Evolutionary conservation across 495 filamentous ascomycete species (phyloP).

Genomic region (Aeminium ludgeri): DNA sequence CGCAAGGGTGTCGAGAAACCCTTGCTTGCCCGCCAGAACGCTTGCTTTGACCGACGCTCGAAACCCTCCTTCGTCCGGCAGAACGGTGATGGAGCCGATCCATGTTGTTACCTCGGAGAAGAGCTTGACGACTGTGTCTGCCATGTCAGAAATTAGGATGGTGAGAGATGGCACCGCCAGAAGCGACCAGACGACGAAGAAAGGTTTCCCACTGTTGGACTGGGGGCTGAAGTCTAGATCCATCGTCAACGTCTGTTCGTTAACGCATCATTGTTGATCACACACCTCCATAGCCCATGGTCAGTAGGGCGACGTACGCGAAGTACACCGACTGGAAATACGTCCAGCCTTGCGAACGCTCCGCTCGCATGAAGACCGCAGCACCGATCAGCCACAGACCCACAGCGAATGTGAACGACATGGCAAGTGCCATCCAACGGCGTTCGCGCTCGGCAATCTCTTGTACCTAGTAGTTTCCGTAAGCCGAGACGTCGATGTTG

Average conservation of each 20-base stretch:
- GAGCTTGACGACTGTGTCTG: slow-evolving; percentile 56
- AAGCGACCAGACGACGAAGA: slow-evolving; percentile 84
- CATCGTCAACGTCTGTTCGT: no score
- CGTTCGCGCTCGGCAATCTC: slow-evolving; percentile 37
- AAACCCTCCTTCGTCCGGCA: slow-evolving; percentile 48
- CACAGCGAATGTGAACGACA: slow-evolving; percentile 49
- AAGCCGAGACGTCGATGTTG: not conserved
- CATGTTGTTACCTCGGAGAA: slow-evolving; percentile 53
- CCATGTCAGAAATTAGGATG: slow-evolving; percentile 69
- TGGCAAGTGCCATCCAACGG: slow-evolving; percentile 48
- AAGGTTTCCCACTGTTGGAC: slow-evolving; percentile 55
- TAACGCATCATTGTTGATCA: not conserved
- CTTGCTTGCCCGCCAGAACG: not conserved
- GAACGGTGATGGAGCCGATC: slow-evolving; percentile 55
- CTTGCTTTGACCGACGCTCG: slow-evolving; percentile 9
- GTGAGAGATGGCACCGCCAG: slow-evolving; percentile 70
- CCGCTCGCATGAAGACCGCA: slow-evolving; percentile 45
- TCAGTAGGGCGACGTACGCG: slow-evolving; percentile 58
- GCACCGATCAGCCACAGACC: slow-evolving; percentile 67
- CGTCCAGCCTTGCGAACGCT: slow-evolving; percentile 45
- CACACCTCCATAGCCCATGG: slow-evolving; percentile 58
- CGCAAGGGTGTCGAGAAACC: not conserved
- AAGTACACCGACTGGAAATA: slow-evolving; percentile 76
- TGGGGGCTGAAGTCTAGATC: slow-evolving; percentile 45
- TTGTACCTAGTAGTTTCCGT: slow-evolving; percentile 15